Base-by-base conservation (phyloP, 2,329 filamentous ascomycete species). In the Alternaria longipes region DNA sequence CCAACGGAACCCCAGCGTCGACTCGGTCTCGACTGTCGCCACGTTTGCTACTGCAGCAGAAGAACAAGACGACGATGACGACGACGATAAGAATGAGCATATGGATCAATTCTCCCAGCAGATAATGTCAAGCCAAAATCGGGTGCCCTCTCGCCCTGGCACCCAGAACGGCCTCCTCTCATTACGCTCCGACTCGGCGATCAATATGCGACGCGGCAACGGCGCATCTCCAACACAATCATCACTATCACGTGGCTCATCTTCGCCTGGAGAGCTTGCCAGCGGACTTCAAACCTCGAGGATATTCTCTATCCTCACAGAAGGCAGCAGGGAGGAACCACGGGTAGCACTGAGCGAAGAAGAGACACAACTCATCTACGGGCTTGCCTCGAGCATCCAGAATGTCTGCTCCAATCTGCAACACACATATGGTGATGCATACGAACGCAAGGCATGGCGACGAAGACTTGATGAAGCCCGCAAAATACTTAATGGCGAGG, bases 391-490 rank as follows among this genome's bases (percentile, higher is more conserved):
- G 44, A 82, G 83, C 56, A 78, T 89, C 36, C 80, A 87, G 60
- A 79, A 83, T 61, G 84, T 87, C 5, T 86, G 84, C 56, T 76
- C 78, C 38, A 80, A 82, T 58, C 73, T 88, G 61, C 85, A 86
- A 70, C 74, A 74, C 62, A 79, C 74, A 51, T 63, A 81, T 75
- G 54, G 83, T 81, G 57, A 84, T 84, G 72, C 76, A 38, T 79
- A 86, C 62, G 86, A 91, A 67, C 85, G 84, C 51, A 84, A 89
- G 56, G 83, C 90, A 60, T 88, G 91, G 77, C 84, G 92, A 61
- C 83, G 90, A 64, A 85, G 91, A 67, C 84, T 97, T 52, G 92
- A 96, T 67, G 87, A 88, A 54, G 93, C 93, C 5, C 87, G 89
- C 61, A 84, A 87, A 54, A 85, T 92, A 4, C 82, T 97, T 30